Evolutionary conservation across 2,329 filamentous ascomycete genomes (phyloP).

Genomic region (Aspergillus amoenus): DNA sequence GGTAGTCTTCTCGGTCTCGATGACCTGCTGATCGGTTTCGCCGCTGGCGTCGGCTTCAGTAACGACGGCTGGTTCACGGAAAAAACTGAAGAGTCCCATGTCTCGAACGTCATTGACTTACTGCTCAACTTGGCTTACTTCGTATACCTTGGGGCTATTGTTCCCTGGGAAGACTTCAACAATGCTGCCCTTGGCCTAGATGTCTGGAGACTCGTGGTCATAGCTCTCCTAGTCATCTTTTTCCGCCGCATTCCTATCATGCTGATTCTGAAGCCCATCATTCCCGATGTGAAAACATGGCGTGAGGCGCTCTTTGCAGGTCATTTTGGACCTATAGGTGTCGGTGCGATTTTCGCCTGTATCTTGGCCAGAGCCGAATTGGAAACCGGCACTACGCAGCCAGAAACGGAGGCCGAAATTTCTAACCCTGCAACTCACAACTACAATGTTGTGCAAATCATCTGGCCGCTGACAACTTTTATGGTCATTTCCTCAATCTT

Average conservation of each 20-base stretch:
- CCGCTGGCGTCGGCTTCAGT: slow-evolving; percentile 95
- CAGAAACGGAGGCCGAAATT: slow-evolving; percentile 62
- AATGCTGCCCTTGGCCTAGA: slow-evolving; percentile 68
- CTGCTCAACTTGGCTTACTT: slow-evolving; percentile 97
- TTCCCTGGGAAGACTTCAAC: slow-evolving; percentile 94
- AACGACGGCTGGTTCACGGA: slow-evolving; percentile 99
- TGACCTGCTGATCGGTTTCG: slow-evolving; percentile 90
- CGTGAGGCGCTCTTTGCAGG: slow-evolving; percentile 94
- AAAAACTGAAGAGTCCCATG: slow-evolving; percentile 97
- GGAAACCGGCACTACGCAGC: slow-evolving; percentile 73
- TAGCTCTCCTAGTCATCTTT: slow-evolving; percentile 89
- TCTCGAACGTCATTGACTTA: slow-evolving; percentile 98
- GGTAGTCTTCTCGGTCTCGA: slow-evolving; percentile 89
- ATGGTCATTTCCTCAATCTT: slow-evolving; percentile 91
- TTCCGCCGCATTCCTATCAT: slow-evolving; percentile 96
- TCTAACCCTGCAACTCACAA: slow-evolving; percentile 54
- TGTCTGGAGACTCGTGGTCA: slow-evolving; percentile 89
- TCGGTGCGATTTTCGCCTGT: slow-evolving; percentile 92
- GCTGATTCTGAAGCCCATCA: slow-evolving; percentile 84
- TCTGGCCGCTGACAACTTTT: slow-evolving; percentile 96
- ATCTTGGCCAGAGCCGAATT: slow-evolving; percentile 92
- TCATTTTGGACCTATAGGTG: slow-evolving; percentile 95
- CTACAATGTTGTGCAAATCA: slow-evolving; percentile 74
- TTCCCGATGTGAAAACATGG: slow-evolving; percentile 98
- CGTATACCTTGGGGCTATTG: slow-evolving; percentile 95